A percentile compares a stretch with the other conserved stretches of the same genome.
These are phyloP conservation scores for Erythrophleum ivorense DNA, from an alignment of 331 rosid species.

Conservation along the genomic window DNA sequence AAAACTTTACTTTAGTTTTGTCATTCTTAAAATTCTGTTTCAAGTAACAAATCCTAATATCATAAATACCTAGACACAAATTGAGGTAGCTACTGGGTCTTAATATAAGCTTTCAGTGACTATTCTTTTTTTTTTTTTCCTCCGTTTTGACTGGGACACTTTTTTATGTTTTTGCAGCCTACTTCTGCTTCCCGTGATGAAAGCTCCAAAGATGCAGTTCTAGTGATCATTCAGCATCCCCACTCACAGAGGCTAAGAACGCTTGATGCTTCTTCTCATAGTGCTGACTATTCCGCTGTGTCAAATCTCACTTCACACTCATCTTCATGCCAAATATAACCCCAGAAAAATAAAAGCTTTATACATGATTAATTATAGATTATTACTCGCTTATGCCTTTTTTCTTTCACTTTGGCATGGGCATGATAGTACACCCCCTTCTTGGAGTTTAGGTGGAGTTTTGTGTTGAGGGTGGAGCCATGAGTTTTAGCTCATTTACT, in stretches of 20 bases:
- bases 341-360: background rate
- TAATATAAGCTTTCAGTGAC: background rate
- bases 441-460: background rate
- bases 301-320: slow-evolving; percentile 36
- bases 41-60: background rate
- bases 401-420: slow-evolving; percentile 29
- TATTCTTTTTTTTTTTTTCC: background rate
- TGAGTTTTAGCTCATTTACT: slow-evolving; percentile 12
- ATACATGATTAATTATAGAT: slow-evolving; percentile 34
- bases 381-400: slow-evolving; percentile 33
- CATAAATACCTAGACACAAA: background rate
- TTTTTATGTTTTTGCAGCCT: slow-evolving; percentile 57
- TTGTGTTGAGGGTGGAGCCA: background rate
- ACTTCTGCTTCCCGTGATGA: slow-evolving; percentile 52
- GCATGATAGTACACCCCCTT: slow-evolving; percentile 17
- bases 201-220: slow-evolving; percentile 60
- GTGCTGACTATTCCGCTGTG: slow-evolving; percentile 14
- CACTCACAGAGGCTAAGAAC: slow-evolving; percentile 50
- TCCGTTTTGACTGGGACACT: background rate
- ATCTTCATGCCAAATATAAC: slow-evolving; percentile 40
- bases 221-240: slow-evolving; percentile 90
- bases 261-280: slow-evolving; percentile 37
- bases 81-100: background rate
- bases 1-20: background rate
- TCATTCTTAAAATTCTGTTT: background rate